Evolutionary conservation across 2,329 filamentous ascomycete species (phyloP).

Genomic region (Aspergillus tamarii): DNA sequence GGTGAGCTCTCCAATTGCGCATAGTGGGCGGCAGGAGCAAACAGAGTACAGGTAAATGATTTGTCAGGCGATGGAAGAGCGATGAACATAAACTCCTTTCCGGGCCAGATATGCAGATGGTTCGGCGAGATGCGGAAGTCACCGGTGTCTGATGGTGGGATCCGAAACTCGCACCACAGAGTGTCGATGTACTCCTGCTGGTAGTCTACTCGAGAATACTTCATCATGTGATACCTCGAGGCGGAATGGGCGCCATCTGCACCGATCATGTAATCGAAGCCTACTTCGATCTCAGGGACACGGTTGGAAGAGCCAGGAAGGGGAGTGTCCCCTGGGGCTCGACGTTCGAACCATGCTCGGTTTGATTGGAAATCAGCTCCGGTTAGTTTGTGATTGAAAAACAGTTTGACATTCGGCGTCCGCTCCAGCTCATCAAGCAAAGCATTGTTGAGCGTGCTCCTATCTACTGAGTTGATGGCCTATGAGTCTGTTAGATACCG

Average conservation of each 20-base stretch:
- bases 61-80: conserved; percentile 88
- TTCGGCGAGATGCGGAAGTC: conserved; percentile 84
- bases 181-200: conserved; percentile 95
- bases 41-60: conserved; percentile 93
- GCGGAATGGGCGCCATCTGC: conserved; percentile 95
- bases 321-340: conserved; percentile 35
- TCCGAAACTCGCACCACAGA: conserved; percentile 94
- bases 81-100: conserved; percentile 95
- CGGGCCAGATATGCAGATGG: conserved; percentile 97
- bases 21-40: conserved; percentile 75
- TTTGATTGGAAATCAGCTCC: conserved; percentile 80
- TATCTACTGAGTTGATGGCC: conserved; percentile 85
- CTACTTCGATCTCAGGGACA: conserved; percentile 74
- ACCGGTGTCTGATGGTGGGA: conserved; percentile 59
- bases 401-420: conserved; percentile 85
- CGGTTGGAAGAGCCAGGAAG: conserved; percentile 44
- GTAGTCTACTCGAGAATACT: conserved; percentile 87
- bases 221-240: conserved; percentile 93
- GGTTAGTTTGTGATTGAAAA: conserved; percentile 91
- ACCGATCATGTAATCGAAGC: conserved; percentile 92
- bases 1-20: conserved; percentile 66
- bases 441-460: conserved; percentile 77
- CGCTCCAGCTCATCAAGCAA: conserved; percentile 81
- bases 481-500: conserved; percentile 39
- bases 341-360: conserved; percentile 83